Percentiles rank a stretch among this genome's conserved stretches.
These are phyloP conservation scores for Irpex lacteus DNA, from an alignment of 1,284 basidiomycete genomes.

Conservation along the genomic window DNA sequence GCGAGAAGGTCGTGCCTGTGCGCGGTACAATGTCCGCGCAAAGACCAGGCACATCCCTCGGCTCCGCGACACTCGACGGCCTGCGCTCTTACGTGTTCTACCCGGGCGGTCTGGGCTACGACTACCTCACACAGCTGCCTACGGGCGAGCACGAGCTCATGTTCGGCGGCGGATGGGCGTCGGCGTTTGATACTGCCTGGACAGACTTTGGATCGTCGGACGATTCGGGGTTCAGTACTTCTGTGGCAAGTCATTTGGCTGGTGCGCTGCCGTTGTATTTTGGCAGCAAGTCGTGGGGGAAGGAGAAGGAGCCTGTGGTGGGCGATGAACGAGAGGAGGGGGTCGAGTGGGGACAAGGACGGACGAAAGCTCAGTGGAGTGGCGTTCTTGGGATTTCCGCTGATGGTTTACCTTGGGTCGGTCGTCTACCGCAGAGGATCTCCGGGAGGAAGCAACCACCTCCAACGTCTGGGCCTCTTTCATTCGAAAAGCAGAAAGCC, in stretches of 20 bases:
- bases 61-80: conserved; percentile 30
- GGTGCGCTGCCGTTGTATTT: conserved; percentile 44
- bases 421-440: conserved; percentile 36
- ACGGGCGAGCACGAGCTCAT: conserved; percentile 51
- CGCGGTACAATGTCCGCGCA: conserved; percentile 71
- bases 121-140: conserved; percentile 74
- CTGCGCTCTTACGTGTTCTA: conserved; percentile 59
- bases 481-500: background rate
- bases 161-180: conserved; percentile 52
- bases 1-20: conserved; percentile 47
- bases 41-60: conserved; percentile 39
- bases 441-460: conserved; percentile 31
- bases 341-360: conserved; percentile 34
- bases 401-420: conserved; percentile 45
- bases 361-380: conserved; percentile 48
- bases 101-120: conserved; percentile 46
- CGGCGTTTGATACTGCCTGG: conserved; percentile 30
- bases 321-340: conserved; percentile 9
- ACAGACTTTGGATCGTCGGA: conserved; percentile 42
- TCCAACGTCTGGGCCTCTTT: background rate
- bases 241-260: conserved; percentile 35
- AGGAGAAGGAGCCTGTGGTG: conserved; percentile 25
- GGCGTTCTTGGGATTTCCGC: conserved; percentile 49
- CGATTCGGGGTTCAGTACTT: conserved; percentile 36
- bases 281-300: conserved; percentile 38